Evolutionary conservation across 2,329 filamentous ascomycete genomes (phyloP), one percentile per base, ranked within the genome.

Genomic region (Hypomyces perniciosus): DNA sequence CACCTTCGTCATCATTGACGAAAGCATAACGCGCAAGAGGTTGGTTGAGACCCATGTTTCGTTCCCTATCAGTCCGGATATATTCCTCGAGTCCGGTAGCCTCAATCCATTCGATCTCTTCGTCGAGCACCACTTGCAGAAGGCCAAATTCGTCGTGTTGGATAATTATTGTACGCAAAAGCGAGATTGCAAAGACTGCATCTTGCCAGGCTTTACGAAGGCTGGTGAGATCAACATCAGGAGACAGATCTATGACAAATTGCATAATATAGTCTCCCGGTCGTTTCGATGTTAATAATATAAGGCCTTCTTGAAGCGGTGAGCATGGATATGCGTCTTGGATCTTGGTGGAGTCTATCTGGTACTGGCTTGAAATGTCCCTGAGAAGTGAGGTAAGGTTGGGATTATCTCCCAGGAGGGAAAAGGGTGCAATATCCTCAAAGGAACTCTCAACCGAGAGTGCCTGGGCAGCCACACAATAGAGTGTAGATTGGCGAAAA

Each of bases 81-180:
- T 73, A 73, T 7, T 61, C 56, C 7, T 66, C 61, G 1, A 74
- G 56, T 4, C 61, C 61, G 20, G 29, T 29, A 10, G 48, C 37
- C 1, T 13, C 9, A 2, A n/a, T 12, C 62, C 68, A 68, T 37
- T 62, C 51, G 20, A 71, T 66, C 8, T 59, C 59, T 33, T 68
- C 64, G 10, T 65, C 64, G 27, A 75, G 54, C 5, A 77, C 70
- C 0, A 72, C 69, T 53, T 77, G 74, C 46, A 73, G 59, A 1
- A 75, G 61, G 7, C 73, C 72, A 6, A 63, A 59, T 1, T 62
- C 61, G 1, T 65, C 61, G 3, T 70, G 62, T 28, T 76, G 72
- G 0, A 76, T 64, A 42, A 78, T 73, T 38, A 72, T 66, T 0
- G 74, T 73, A 5, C 75, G 67, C 12, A 77, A 61, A 31, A 76